A percentile compares a stretch with the other conserved stretches of the same genome.
phyloP scores from a whole-genome alignment of 768 basidiomycete genomes.

The Lentinus brumalis region DNA sequence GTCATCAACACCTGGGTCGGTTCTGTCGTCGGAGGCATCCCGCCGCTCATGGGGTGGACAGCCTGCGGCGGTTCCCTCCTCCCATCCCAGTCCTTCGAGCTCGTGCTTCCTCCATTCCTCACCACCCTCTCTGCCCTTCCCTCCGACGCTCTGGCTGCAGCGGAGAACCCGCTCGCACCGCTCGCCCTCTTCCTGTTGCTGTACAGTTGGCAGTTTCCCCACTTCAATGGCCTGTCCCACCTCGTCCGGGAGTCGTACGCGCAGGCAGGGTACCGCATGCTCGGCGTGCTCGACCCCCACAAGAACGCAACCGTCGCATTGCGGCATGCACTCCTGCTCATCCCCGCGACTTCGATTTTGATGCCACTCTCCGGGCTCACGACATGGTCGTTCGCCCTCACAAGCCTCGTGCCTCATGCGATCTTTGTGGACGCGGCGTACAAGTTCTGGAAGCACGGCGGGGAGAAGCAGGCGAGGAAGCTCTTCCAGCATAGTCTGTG shows the following conservation, averaged over 20 bases:
- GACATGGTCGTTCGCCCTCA: conserved; percentile 86
- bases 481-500: conserved; percentile 84
- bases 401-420: conserved; percentile 74
- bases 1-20: conserved; percentile 94
- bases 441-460: conserved; percentile 70
- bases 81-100: conserved; percentile 55
- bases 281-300: conserved; percentile 73
- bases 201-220: conserved; percentile 98
- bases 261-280: conserved; percentile 92
- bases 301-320: conserved; percentile 86
- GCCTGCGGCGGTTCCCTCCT: conserved; percentile 84
- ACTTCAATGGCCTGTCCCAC: conserved; percentile 93
- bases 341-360: conserved; percentile 78
- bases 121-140: conserved; percentile 42
- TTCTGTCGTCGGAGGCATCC: conserved; percentile 87
- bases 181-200: conserved; percentile 81
- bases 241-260: conserved; percentile 88
- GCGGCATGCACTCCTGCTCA: conserved; percentile 75
- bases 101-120: conserved; percentile 66
- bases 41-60: conserved; percentile 98
- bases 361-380: conserved; percentile 90
- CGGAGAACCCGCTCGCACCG: conserved; percentile 83
- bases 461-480: conserved; percentile 75
- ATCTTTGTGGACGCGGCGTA: conserved; percentile 70
- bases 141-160: conserved; percentile 36